Conservation (phyloP, 495 filamentous ascomycete genomes). For the Penicillium maclennaniae region DNA sequence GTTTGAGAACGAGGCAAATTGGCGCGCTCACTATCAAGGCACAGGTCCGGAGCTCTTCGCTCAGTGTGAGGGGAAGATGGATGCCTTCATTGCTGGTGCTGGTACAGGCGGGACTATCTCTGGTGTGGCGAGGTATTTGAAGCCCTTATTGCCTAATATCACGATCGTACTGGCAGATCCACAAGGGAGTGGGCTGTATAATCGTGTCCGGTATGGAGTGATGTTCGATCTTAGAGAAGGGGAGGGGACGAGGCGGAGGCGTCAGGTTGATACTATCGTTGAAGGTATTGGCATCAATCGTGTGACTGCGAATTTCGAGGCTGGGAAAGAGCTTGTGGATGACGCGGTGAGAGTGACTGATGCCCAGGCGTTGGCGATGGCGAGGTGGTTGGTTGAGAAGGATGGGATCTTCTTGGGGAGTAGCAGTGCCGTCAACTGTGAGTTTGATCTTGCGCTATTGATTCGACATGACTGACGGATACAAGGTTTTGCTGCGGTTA, state of each 20-base stretch:
- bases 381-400: conserved; percentile 89
- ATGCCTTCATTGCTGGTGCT: conserved; percentile 93
- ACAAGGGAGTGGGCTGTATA: conserved; percentile 89
- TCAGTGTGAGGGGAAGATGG: conserved; percentile 71
- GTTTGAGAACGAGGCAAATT: conserved; percentile 89
- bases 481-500: conserved; percentile 76
- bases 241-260: conserved; percentile 82
- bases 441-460: conserved; percentile 22
- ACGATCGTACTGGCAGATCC: conserved; percentile 87
- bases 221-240: conserved; percentile 88
- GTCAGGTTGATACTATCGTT: conserved; percentile 93
- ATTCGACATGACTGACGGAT: background rate
- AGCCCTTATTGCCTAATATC: conserved; percentile 59
- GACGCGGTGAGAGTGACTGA: conserved; percentile 92
- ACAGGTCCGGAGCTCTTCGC: conserved; percentile 86
- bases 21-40: conserved; percentile 70
- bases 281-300: conserved; percentile 96
- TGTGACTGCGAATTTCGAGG: conserved; percentile 86
- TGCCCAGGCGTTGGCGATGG: conserved; percentile 88
- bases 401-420: conserved; percentile 94
- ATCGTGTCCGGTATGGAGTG: conserved; percentile 84
- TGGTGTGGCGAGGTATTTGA: conserved; percentile 78
- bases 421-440: conserved; percentile 92
- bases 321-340: conserved; percentile 75
- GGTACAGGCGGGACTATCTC: conserved; percentile 94